Evolutionary conservation across 2,329 filamentous ascomycete genomes (phyloP).

Genomic region (Teratosphaeria epicoccoides): DNA sequence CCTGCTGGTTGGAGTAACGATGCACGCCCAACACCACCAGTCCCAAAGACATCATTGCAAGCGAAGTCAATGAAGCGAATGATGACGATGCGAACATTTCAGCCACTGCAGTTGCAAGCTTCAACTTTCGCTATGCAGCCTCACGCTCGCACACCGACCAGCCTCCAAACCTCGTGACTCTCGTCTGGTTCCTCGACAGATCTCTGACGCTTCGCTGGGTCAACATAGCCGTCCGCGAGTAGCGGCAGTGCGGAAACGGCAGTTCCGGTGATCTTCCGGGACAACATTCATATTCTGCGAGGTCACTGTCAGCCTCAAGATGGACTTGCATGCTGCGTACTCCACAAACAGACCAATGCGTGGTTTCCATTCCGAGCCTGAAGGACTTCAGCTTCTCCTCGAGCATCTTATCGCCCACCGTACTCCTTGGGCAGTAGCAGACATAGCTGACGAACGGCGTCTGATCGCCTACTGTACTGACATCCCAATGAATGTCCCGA

Average conservation of each 20-base stretch:
- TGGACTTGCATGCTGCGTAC: neutral
- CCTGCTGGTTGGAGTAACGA: too few relatives aligned
- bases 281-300: conserved; percentile 15
- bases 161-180: neutral
- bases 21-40: too few relatives aligned
- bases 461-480: conserved; percentile 9
- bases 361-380: conserved; percentile 11
- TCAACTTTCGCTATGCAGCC: too few relatives aligned
- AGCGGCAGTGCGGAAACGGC: conserved; percentile 10
- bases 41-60: too few relatives aligned
- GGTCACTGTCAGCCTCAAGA: neutral
- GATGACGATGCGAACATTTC: too few relatives aligned
- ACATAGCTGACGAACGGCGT: conserved; percentile 13
- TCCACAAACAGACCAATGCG: conserved; percentile 14
- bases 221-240: conserved; percentile 6
- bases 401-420: conserved; percentile 9
- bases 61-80: too few relatives aligned
- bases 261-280: conserved; percentile 9
- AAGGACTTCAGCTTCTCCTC: conserved; percentile 12
- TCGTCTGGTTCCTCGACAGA: neutral
- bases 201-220: neutral
- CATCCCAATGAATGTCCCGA: conserved; percentile 37
- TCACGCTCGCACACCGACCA: neutral
- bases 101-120: too few relatives aligned
- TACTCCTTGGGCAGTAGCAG: conserved; percentile 11